Conservation (phyloP, 1,139 yeast species). For the Kurtzmaniella quercitrusa region DNA sequence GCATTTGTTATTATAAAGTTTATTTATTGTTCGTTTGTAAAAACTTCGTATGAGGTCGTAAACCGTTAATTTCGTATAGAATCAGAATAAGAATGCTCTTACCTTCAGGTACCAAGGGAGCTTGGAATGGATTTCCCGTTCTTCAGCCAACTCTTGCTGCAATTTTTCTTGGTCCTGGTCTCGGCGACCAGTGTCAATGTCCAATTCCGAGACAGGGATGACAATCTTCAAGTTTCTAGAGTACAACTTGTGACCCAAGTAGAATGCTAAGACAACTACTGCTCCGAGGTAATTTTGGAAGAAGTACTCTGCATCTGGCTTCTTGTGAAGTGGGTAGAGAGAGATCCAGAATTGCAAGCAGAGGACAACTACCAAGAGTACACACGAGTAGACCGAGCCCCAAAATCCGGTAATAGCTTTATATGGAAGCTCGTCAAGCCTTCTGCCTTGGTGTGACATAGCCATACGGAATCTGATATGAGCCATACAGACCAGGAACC, state of each 20-base stretch:
- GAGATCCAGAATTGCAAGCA: conserved; percentile 42
- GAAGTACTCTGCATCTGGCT: conserved; percentile 26
- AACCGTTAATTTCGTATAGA: neutral
- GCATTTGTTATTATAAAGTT: neutral
- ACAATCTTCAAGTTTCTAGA: conserved; percentile 22
- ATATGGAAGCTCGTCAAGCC: conserved; percentile 34
- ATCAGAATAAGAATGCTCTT: conserved; percentile 23
- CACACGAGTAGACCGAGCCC: conserved; percentile 34
- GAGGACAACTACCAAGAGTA: conserved; percentile 28
- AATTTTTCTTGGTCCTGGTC: conserved; percentile 35
- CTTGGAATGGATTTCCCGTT: conserved; percentile 22
- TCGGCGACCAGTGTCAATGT: conserved; percentile 36
- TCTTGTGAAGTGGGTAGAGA: conserved; percentile 29
- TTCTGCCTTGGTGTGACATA: conserved; percentile 25
- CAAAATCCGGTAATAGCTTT: conserved; percentile 32
- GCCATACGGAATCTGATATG: conserved; percentile 38
- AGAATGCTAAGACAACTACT: conserved; percentile 28
- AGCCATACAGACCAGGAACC: conserved; percentile 39
- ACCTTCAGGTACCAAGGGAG: conserved; percentile 21
- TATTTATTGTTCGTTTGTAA: neutral
- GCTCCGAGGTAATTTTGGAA: conserved; percentile 35
- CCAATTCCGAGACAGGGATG: conserved; percentile 29
- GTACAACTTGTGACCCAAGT: conserved; percentile 32
- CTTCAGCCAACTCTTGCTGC: conserved; percentile 34
- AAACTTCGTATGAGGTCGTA: neutral